Evolutionary conservation across 1,284 basidiomycete genomes (phyloP).

Genomic region (Marasmius fiardii): DNA sequence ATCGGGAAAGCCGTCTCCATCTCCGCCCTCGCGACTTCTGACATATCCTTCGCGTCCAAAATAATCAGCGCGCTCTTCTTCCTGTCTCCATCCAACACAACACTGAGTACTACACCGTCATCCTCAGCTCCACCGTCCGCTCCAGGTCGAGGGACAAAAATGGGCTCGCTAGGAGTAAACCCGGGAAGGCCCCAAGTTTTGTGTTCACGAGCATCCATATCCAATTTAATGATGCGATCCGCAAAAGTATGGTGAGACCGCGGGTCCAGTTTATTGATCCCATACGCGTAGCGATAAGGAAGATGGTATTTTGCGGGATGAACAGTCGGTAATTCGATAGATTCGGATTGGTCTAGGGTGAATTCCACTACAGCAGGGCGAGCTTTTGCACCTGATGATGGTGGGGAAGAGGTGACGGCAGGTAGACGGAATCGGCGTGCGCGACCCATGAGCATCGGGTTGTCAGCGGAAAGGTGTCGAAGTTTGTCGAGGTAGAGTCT

Average conservation of each 20-base stretch:
- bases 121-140: constrained; percentile 26
- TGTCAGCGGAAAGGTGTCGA: constrained; percentile 6
- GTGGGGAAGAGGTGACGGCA: not conserved
- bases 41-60: constrained; percentile 24
- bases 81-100: constrained; percentile 26
- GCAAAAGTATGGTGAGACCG: constrained; percentile 23
- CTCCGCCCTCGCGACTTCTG: constrained; percentile 32
- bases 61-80: constrained; percentile 10
- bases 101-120: constrained; percentile 32
- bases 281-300: constrained; percentile 32
- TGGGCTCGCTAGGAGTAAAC: constrained; percentile 31
- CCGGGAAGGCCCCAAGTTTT: constrained; percentile 26
- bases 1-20: constrained; percentile 28
- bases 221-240: constrained; percentile 32
- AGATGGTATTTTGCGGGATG: constrained; percentile 26
- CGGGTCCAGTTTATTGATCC: constrained; percentile 18
- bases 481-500: constrained; percentile 25
- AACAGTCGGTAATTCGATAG: constrained; percentile 31
- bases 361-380: constrained; percentile 14
- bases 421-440: constrained; percentile 20
- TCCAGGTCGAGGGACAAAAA: constrained; percentile 29
- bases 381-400: not conserved
- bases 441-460: constrained; percentile 9
- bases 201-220: constrained; percentile 18
- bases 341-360: constrained; percentile 9